Conservation (phyloP, 2,329 filamentous ascomycete species). For the Endothia cerciana region DNA sequence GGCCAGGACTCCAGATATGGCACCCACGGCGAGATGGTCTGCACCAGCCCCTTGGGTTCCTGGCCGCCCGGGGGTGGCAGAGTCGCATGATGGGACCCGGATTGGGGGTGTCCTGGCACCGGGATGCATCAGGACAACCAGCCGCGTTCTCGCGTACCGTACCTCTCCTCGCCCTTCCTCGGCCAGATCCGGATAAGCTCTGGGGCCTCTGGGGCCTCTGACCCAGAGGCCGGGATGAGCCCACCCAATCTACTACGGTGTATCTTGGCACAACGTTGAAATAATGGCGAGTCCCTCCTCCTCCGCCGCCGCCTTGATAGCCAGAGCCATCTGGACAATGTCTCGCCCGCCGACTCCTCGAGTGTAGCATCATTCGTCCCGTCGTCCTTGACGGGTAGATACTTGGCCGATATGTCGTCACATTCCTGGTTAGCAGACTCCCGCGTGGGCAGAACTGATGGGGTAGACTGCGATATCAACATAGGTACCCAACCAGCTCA, state of each 20-base stretch:
- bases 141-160: background rate
- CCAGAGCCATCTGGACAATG: background rate
- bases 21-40: too few relatives aligned
- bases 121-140: constrained; percentile 4
- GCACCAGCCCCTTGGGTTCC: background rate
- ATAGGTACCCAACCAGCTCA: background rate
- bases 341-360: background rate
- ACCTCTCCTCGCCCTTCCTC: background rate
- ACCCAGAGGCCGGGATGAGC: background rate
- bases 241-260: background rate
- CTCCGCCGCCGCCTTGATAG: background rate
- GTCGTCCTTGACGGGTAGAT: background rate
- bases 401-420: background rate
- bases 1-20: background rate
- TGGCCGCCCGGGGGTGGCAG: background rate
- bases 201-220: too few relatives aligned
- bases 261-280: background rate
- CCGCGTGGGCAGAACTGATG: background rate
- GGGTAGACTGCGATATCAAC: constrained; percentile 11
- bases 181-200: background rate
- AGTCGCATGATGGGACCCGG: background rate
- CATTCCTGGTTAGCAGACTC: background rate
- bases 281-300: constrained; percentile 1
- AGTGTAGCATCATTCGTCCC: background rate
- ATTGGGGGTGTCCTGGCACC: background rate